phyloP scores from a whole-genome alignment of 306 rosid species.

The Dalbergia oliveri region DNA sequence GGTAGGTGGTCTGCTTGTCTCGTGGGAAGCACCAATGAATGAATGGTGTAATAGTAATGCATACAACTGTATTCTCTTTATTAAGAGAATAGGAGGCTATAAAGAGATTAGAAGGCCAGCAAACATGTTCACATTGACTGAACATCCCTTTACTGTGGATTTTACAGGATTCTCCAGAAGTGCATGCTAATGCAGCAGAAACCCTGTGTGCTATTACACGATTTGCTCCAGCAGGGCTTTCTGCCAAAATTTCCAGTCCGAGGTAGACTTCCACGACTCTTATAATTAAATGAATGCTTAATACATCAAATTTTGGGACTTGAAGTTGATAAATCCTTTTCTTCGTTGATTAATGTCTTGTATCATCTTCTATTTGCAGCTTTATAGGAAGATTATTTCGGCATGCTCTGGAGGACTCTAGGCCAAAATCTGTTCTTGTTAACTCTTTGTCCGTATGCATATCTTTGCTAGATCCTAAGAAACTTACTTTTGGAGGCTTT shows the following conservation, averaged over 20 bases:
- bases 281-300: background rate
- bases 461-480: conserved; percentile 94
- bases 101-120: background rate
- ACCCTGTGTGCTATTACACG: conserved; percentile 95
- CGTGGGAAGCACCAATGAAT: conserved; percentile 10
- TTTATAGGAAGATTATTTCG: conserved; percentile 88
- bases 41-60: conserved; percentile 23
- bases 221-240: conserved; percentile 92
- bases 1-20: conserved; percentile 12
- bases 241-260: conserved; percentile 84
- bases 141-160: conserved; percentile 37
- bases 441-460: conserved; percentile 94
- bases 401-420: conserved; percentile 92
- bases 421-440: conserved; percentile 92
- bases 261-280: conserved; percentile 56
- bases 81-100: background rate
- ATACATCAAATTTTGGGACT: conserved; percentile 15
- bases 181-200: conserved; percentile 96
- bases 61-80: conserved; percentile 3
- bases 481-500: conserved; percentile 72
- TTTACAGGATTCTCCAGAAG: conserved; percentile 92
- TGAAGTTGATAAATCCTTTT: conserved; percentile 17
- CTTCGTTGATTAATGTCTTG: conserved; percentile 17
- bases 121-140: conserved; percentile 35
- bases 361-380: conserved; percentile 58